Evolutionary conservation across 1,284 basidiomycete species (phyloP).

Genomic region (Sanghuangporus baumii): DNA sequence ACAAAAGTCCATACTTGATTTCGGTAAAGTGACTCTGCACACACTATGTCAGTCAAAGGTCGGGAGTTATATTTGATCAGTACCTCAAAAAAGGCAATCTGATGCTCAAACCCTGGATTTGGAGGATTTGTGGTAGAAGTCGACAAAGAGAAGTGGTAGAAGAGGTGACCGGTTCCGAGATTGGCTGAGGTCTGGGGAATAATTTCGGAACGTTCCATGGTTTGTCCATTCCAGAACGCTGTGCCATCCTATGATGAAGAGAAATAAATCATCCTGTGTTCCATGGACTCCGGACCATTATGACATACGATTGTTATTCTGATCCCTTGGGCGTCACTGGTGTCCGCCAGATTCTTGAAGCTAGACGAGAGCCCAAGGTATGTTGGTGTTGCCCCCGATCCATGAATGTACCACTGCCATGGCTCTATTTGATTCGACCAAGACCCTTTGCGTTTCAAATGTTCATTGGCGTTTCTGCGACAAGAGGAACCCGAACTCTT

Average conservation of each 20-base stretch:
- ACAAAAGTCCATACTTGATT: slow-evolving; percentile 26
- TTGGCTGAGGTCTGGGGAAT: slow-evolving; percentile 27
- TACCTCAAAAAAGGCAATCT: slow-evolving; percentile 26
- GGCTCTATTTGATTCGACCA: slow-evolving; percentile 22
- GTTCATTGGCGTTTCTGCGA: not conserved
- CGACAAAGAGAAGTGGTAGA: slow-evolving; percentile 27
- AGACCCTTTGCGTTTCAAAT: slow-evolving; percentile 18
- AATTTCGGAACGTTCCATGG: slow-evolving; percentile 25
- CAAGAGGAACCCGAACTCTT: not conserved
- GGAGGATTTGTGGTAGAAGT: slow-evolving; percentile 24
- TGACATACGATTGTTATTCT: slow-evolving; percentile 26
- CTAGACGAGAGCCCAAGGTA: slow-evolving; percentile 24
- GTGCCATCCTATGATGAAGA: slow-evolving; percentile 19
- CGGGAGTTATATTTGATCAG: slow-evolving; percentile 16
- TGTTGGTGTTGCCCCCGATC: slow-evolving; percentile 22
- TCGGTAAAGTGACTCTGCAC: slow-evolving; percentile 23
- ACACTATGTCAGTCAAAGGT: not conserved
- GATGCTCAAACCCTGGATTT: slow-evolving; percentile 20
- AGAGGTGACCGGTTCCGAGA: slow-evolving; percentile 25
- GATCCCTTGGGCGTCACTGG: slow-evolving; percentile 25
- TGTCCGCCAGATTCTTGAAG: slow-evolving; percentile 27
- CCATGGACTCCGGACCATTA: too few species aligned
- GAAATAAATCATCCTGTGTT: too few species aligned
- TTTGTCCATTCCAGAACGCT: slow-evolving; percentile 23
- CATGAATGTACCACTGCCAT: slow-evolving; percentile 28